A percentile compares a stretch with the other conserved stretches of the same genome.
Conservation (phyloP, 2,329 filamentous ascomycete genomes). For the Aspergillus sp. region DNA sequence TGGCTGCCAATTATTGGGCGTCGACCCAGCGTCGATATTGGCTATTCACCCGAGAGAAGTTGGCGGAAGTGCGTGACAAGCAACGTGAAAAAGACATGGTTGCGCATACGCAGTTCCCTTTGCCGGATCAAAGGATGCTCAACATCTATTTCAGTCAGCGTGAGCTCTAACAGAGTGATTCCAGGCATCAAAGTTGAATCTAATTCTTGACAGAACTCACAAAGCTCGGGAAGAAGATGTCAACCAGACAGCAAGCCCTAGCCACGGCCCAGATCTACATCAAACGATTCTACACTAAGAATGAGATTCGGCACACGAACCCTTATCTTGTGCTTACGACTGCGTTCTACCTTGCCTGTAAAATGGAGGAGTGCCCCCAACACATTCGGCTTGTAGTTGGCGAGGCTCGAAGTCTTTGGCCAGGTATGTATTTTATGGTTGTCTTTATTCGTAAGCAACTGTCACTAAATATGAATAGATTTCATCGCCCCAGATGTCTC, state of each 20-base stretch:
- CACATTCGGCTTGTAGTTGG: slow-evolving; percentile 86
- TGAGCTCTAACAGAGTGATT: slow-evolving; percentile 40
- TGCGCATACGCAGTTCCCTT: slow-evolving; percentile 68
- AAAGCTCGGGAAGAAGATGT: slow-evolving; percentile 76
- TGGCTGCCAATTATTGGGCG: slow-evolving; percentile 96
- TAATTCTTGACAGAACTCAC: slow-evolving; percentile 56
- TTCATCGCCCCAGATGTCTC: slow-evolving; percentile 68
- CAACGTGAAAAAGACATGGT: slow-evolving; percentile 70
- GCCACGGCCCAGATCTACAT: slow-evolving; percentile 93
- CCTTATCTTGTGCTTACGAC: slow-evolving; percentile 91
- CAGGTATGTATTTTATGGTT: slow-evolving; percentile 43
- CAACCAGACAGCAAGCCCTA: slow-evolving; percentile 80
- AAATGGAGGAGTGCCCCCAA: slow-evolving; percentile 96
- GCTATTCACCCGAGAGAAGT: slow-evolving; percentile 78
- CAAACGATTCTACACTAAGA: slow-evolving; percentile 84
- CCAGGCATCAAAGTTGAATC: not conserved
- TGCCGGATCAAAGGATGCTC: slow-evolving; percentile 74
- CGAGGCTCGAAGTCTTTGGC: slow-evolving; percentile 80
- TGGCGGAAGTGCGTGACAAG: slow-evolving; percentile 66
- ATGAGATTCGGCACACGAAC: slow-evolving; percentile 87
- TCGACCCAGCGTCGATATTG: slow-evolving; percentile 86
- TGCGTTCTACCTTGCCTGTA: slow-evolving; percentile 88
- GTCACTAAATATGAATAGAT: slow-evolving; percentile 40
- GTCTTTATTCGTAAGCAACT: not conserved
- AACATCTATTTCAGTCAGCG: slow-evolving; percentile 90